These are phyloP conservation scores for Fomitopsis pulvina DNA, from an alignment of 768 basidiomycete species.

Conservation along the genomic window DNA sequence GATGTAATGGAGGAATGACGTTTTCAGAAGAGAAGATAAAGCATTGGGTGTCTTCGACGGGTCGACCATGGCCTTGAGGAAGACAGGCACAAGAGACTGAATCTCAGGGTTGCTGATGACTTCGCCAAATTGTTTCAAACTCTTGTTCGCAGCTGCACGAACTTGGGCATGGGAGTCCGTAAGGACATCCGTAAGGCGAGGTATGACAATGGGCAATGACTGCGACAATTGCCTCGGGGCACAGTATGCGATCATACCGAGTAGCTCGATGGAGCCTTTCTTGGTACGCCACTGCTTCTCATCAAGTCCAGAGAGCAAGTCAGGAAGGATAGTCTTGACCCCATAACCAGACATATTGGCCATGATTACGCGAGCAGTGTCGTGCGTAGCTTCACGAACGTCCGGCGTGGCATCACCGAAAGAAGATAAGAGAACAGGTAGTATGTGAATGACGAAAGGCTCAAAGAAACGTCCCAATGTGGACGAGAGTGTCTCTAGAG, in stretches of 20 bases:
- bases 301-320: conserved; percentile 82
- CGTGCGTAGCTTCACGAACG: conserved; percentile 90
- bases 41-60: conserved; percentile 87
- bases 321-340: conserved; percentile 91
- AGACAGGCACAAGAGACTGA: conserved; percentile 78
- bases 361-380: conserved; percentile 93
- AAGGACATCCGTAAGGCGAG: conserved; percentile 87
- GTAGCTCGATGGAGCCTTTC: conserved; percentile 91
- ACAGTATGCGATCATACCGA: conserved; percentile 99
- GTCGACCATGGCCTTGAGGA: conserved; percentile 94
- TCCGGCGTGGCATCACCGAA: conserved; percentile 86
- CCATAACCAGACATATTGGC: conserved; percentile 90
- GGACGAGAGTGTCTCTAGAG: conserved; percentile 84
- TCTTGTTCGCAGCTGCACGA: conserved; percentile 85
- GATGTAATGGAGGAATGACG: conserved; percentile 96
- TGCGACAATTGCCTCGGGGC: conserved; percentile 92
- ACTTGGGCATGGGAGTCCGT: conserved; percentile 99
- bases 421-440: conserved; percentile 74
- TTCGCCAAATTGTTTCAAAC: conserved; percentile 96
- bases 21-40: conserved; percentile 80
- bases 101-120: conserved; percentile 98
- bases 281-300: conserved; percentile 99
- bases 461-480: conserved; percentile 90
- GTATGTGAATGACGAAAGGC: conserved; percentile 80
- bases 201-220: conserved; percentile 94